Evolutionary conservation across 2,329 filamentous ascomycete species (phyloP).

Genomic region (Incumbomyces lentus): DNA sequence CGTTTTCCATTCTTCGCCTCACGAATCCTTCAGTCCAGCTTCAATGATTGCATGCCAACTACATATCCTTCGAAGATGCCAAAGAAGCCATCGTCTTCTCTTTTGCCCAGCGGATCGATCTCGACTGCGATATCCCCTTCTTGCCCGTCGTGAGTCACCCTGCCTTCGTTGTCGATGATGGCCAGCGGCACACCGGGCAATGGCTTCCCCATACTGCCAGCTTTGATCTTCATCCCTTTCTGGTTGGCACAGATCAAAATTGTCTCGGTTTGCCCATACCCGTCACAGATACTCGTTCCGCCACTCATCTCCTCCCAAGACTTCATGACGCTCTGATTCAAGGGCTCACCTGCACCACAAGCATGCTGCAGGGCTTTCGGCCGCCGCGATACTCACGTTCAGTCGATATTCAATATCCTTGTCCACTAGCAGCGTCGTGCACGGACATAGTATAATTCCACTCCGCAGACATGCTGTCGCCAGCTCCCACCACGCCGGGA

Average conservation of each 20-base stretch:
- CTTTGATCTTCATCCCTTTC: constrained; percentile 24
- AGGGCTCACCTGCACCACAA: constrained; percentile 30
- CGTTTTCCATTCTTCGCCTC: constrained; percentile 11
- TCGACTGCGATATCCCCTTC: constrained; percentile 32
- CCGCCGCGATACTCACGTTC: constrained; percentile 25
- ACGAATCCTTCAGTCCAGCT: constrained; percentile 14
- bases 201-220: constrained; percentile 33
- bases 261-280: constrained; percentile 34
- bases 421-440: constrained; percentile 29
- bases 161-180: constrained; percentile 26
- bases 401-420: constrained; percentile 32
- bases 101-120: constrained; percentile 7
- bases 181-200: constrained; percentile 28
- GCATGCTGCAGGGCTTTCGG: constrained; percentile 28
- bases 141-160: constrained; percentile 19
- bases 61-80: constrained; percentile 20
- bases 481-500: constrained; percentile 34
- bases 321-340: constrained; percentile 32
- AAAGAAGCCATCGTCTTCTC: constrained; percentile 11
- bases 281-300: constrained; percentile 29
- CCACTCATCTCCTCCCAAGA: constrained; percentile 28
- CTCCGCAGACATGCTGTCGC: constrained; percentile 28
- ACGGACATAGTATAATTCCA: constrained; percentile 30
- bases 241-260: constrained; percentile 32
- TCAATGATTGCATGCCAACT: constrained; percentile 11